Conservation (phyloP, 805 yeast genomes). For the Clavispora asparagi region DNA sequence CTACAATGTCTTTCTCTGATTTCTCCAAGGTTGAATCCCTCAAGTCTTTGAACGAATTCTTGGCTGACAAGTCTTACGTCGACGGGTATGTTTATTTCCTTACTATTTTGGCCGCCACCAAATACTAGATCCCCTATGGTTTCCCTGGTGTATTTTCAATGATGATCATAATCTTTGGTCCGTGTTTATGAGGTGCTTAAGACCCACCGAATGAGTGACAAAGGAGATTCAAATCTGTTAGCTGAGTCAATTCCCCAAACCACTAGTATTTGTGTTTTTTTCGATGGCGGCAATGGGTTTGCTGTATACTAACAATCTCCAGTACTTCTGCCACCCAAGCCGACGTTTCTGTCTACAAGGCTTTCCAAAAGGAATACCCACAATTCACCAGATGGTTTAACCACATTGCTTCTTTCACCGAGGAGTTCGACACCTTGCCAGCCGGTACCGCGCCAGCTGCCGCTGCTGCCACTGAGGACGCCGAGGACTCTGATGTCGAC, state of each 20-base stretch:
- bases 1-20: constrained; percentile 69
- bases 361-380: constrained; percentile 89
- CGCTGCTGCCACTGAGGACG: constrained; percentile 51
- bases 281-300: not conserved
- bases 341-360: constrained; percentile 89
- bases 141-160: constrained; percentile 20
- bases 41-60: constrained; percentile 70
- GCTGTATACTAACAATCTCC: constrained; percentile 21
- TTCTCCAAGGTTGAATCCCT: constrained; percentile 67
- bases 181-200: constrained; percentile 96
- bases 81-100: constrained; percentile 75
- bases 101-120: not conserved
- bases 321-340: constrained; percentile 92
- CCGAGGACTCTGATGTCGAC: constrained; percentile 84
- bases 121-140: not conserved
- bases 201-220: constrained; percentile 95
- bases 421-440: constrained; percentile 77
- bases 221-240: constrained; percentile 29
- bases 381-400: constrained; percentile 97
- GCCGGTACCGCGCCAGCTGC: constrained; percentile 62
- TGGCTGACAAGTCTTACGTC: constrained; percentile 90
- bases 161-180: constrained; percentile 82
- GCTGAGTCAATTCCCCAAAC: constrained; percentile 12
- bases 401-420: constrained; percentile 93
- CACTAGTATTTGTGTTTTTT: not conserved